Percentiles rank a stretch among this genome's conserved stretches.
These are phyloP conservation scores for Brettanomyces anomalus DNA, from an alignment of 805 yeast genomes.

Conservation along the genomic window DNA sequence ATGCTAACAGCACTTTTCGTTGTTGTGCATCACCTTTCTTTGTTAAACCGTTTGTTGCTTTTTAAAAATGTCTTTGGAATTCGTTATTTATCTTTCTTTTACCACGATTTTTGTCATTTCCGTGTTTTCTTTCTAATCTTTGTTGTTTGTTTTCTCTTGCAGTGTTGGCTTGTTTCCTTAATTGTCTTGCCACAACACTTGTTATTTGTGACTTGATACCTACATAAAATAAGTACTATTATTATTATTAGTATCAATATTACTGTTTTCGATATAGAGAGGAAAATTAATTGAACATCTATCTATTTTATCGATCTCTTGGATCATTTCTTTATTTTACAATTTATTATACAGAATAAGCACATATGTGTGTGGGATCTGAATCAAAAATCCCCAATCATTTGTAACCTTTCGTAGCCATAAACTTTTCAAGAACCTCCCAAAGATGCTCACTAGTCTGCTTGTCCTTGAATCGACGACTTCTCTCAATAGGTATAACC, in stretches of 20 bases:
- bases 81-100: too few relatives aligned
- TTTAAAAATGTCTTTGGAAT: too few relatives aligned
- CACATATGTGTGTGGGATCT: neutral
- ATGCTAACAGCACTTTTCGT: too few relatives aligned
- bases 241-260: neutral
- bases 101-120: neutral
- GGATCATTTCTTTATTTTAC: neutral
- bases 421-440: slow-evolving; percentile 70
- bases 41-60: too few relatives aligned
- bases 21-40: too few relatives aligned
- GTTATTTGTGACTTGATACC: neutral
- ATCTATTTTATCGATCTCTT: slow-evolving; percentile 1
- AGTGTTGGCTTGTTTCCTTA: neutral
- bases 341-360: slow-evolving; percentile 1
- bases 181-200: too few relatives aligned
- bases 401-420: slow-evolving; percentile 57
- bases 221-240: neutral
- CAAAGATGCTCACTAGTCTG: slow-evolving; percentile 81
- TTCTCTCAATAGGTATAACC: slow-evolving; percentile 68
- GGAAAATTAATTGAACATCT: too few relatives aligned
- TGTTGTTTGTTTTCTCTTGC: too few relatives aligned
- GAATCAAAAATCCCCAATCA: slow-evolving; percentile 2
- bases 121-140: neutral
- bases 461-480: slow-evolving; percentile 77
- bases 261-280: neutral